Evolutionary conservation across 2,329 filamentous ascomycete species (phyloP).

Genomic region (Gnomoniopsis sp.): DNA sequence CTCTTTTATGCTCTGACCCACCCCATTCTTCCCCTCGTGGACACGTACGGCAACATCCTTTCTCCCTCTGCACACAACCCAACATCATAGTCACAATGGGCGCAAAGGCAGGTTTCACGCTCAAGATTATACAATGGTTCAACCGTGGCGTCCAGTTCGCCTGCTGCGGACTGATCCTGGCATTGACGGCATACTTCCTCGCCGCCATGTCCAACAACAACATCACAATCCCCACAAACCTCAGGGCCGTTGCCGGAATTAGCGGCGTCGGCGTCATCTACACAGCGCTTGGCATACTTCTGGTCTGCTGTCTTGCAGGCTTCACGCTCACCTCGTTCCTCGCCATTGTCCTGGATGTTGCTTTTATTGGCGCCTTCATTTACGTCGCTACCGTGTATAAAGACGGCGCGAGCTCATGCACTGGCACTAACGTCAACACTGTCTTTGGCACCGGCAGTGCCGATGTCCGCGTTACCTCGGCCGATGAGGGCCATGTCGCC

Average conservation of each 20-base stretch:
- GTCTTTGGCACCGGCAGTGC: constrained; percentile 65
- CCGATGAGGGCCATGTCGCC: constrained; percentile 45
- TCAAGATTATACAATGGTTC: constrained; percentile 68
- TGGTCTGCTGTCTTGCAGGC: constrained; percentile 79
- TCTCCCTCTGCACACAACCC: too few relatives aligned
- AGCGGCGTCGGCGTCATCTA: constrained; percentile 74
- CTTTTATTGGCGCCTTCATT: constrained; percentile 74
- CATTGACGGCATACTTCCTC: constrained; percentile 82
- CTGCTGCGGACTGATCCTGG: constrained; percentile 70
- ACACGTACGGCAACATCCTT: too few relatives aligned
- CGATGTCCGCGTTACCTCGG: constrained; percentile 42
- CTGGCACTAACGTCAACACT: constrained; percentile 54
- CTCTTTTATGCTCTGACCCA: too few relatives aligned
- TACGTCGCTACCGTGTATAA: constrained; percentile 77
- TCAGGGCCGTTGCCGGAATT: constrained; percentile 75
- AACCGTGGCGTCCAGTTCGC: constrained; percentile 72
- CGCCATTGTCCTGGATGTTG: constrained; percentile 71
- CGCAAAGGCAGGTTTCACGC: constrained; percentile 52
- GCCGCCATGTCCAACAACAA: constrained; percentile 65
- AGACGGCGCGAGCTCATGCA: constrained; percentile 64
- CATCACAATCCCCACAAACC: constrained; percentile 58
- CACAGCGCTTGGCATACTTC: constrained; percentile 64
- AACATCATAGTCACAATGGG: constrained; percentile 44
- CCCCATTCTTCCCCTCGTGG: too few relatives aligned
- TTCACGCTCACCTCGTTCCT: constrained; percentile 68